Percentiles rank a stretch among this genome's conserved stretches.
Conservation (phyloP, 805 yeast species). For the Spathaspora girioi region DNA sequence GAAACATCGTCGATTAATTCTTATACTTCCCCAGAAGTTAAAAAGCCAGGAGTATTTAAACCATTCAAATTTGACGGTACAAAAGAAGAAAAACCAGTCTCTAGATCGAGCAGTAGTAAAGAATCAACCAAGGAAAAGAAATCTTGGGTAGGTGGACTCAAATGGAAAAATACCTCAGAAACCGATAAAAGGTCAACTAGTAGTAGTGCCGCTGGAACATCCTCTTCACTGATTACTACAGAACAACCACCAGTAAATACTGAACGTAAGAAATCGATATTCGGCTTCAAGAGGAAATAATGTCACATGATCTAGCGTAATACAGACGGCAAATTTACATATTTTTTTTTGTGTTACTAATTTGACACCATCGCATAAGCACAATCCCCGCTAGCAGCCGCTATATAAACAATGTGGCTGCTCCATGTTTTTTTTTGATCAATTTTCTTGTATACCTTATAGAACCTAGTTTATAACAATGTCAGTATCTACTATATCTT, state of each 20-base stretch:
- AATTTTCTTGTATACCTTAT: background rate
- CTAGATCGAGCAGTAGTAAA: slow-evolving; percentile 3
- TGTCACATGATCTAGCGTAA: slow-evolving; percentile 1
- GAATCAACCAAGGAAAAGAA: slow-evolving; percentile 27
- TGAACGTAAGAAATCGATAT: slow-evolving; percentile 24
- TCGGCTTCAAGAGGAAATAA: slow-evolving; percentile 32
- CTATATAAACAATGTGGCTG: background rate
- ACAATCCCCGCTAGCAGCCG: background rate
- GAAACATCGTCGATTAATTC: slow-evolving; percentile 5
- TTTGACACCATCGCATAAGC: background rate
- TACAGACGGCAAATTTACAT: background rate
- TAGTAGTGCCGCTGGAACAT: slow-evolving; percentile 11
- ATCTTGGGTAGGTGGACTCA: slow-evolving; percentile 30
- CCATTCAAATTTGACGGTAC: slow-evolving; percentile 23
- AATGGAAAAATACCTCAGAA: slow-evolving; percentile 23
- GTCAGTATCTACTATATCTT: slow-evolving; percentile 23
- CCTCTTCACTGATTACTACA: slow-evolving; percentile 11
- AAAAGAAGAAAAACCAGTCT: slow-evolving; percentile 4
- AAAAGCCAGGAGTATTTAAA: slow-evolving; percentile 20
- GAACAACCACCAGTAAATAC: slow-evolving; percentile 13
- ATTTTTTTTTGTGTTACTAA: no score
- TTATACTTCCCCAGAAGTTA: slow-evolving; percentile 6
- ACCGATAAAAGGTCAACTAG: slow-evolving; percentile 14
- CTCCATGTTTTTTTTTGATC: background rate
- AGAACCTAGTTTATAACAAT: slow-evolving; percentile 2